These are phyloP conservation scores for Diaporthe sp. DNA, from an alignment of 2,329 filamentous ascomycete genomes.

Conservation along the genomic window DNA sequence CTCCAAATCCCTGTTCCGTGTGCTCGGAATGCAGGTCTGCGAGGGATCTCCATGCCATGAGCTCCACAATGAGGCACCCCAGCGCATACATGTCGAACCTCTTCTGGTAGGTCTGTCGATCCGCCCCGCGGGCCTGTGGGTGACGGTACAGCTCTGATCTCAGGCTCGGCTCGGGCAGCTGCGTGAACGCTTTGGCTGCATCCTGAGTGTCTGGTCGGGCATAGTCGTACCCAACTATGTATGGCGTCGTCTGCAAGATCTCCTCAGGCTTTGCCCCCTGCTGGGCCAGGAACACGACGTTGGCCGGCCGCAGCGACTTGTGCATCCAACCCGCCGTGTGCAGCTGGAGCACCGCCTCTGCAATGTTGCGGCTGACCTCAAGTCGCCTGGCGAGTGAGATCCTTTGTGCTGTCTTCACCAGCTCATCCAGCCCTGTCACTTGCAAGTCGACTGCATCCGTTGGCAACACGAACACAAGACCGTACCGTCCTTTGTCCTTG, in stretches of 20 bases:
- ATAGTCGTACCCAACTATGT: constrained; percentile 44
- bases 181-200: constrained; percentile 42
- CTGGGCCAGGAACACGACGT: constrained; percentile 47
- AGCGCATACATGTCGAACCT: constrained; percentile 45
- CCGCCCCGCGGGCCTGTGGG: constrained; percentile 40
- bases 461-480: constrained; percentile 42
- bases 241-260: constrained; percentile 43
- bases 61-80: constrained; percentile 42
- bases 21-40: constrained; percentile 38
- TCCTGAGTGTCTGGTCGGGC: constrained; percentile 35
- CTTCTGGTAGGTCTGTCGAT: constrained; percentile 44
- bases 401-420: constrained; percentile 33
- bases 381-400: constrained; percentile 42
- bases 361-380: constrained; percentile 43
- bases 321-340: constrained; percentile 52
- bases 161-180: constrained; percentile 43
- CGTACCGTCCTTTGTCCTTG: constrained; percentile 39
- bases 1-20: constrained; percentile 17
- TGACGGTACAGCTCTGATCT: constrained; percentile 45
- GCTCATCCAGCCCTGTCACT: constrained; percentile 39
- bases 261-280: constrained; percentile 38
- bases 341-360: constrained; percentile 47
- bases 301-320: constrained; percentile 49
- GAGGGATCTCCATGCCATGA: constrained; percentile 41
- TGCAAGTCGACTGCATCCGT: constrained; percentile 39